These are phyloP conservation scores for Volvox carteri DNA, from an alignment of 163 green algal genomes.

Conservation along the genomic window DNA sequence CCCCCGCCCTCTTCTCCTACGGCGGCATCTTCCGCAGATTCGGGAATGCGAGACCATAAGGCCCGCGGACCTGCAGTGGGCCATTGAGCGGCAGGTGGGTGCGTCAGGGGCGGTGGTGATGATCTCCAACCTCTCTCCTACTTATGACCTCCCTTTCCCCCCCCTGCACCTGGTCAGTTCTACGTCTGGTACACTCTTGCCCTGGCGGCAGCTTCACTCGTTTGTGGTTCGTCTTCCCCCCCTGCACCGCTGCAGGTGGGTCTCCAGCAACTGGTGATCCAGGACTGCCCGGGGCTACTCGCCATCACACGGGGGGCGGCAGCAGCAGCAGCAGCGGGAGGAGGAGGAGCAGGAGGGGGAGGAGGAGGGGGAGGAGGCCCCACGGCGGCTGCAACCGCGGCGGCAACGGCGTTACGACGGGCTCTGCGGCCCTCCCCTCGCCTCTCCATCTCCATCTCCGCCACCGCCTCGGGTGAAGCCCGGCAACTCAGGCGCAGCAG, in stretches of 20 bases:
- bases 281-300: slow-evolving; percentile 27
- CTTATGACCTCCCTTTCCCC: too few species aligned
- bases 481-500: slow-evolving; percentile 19
- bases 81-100: slow-evolving; percentile 42
- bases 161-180: too few species aligned
- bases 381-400: background rate
- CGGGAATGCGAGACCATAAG: slow-evolving; percentile 18
- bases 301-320: background rate
- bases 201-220: too few species aligned
- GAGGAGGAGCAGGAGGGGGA: too few species aligned
- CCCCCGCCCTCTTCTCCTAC: too few species aligned
- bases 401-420: background rate
- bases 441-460: background rate
- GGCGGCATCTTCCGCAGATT: too few species aligned
- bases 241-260: background rate
- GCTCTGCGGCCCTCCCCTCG: slow-evolving; percentile 3
- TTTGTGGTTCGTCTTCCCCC: too few species aligned
- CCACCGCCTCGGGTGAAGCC: background rate
- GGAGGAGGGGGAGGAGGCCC: too few species aligned
- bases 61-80: slow-evolving; percentile 26
- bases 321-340: too few species aligned
- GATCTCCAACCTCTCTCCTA: too few species aligned
- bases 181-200: too few species aligned
- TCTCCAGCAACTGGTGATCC: slow-evolving; percentile 24
- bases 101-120: background rate